Percentiles rank a stretch among this genome's conserved stretches.
Conservation (phyloP, 768 basidiomycete species). For the Hypsizygus marmoreus region DNA sequence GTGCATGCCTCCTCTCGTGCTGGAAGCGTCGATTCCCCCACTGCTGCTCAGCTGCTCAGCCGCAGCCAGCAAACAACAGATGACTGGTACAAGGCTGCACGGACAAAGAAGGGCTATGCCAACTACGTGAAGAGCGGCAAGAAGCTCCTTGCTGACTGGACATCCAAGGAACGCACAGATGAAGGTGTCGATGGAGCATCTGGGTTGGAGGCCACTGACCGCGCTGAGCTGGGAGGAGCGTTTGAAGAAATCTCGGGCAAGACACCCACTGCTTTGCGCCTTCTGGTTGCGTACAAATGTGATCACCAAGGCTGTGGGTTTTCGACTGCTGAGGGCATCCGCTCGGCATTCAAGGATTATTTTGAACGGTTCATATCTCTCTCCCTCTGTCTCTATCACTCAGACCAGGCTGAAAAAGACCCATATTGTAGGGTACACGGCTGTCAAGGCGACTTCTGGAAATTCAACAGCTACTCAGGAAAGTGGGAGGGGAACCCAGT, state of each 20-base stretch:
- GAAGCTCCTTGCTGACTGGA: constrained; percentile 5
- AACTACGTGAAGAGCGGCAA: constrained; percentile 23
- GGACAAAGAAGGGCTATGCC: constrained; percentile 17
- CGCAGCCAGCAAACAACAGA: constrained; percentile 18
- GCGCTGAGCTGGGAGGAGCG: not conserved
- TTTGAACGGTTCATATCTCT: not conserved
- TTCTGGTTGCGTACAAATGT: constrained; percentile 22
- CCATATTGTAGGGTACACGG: too few species aligned
- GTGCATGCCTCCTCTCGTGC: too few species aligned
- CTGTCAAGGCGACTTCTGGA: constrained; percentile 21
- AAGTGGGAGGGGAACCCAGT: constrained; percentile 22
- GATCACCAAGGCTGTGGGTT: constrained; percentile 18
- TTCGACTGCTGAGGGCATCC: constrained; percentile 15
- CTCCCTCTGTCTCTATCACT: constrained; percentile 1
- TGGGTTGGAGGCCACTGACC: too few species aligned
- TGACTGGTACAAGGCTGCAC: constrained; percentile 19
- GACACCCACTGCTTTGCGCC: too few species aligned
- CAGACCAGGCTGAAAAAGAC: too few species aligned
- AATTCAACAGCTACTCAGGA: constrained; percentile 10
- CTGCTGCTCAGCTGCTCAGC: constrained; percentile 10
- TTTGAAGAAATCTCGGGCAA: too few species aligned
- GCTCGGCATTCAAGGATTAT: constrained; percentile 15
- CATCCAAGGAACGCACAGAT: too few species aligned
- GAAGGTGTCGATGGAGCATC: not conserved
- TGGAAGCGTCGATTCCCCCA: too few species aligned